These are phyloP conservation scores for Chamaecrista fasciculata DNA, from an alignment of 306 rosid species.

Conservation along the genomic window DNA sequence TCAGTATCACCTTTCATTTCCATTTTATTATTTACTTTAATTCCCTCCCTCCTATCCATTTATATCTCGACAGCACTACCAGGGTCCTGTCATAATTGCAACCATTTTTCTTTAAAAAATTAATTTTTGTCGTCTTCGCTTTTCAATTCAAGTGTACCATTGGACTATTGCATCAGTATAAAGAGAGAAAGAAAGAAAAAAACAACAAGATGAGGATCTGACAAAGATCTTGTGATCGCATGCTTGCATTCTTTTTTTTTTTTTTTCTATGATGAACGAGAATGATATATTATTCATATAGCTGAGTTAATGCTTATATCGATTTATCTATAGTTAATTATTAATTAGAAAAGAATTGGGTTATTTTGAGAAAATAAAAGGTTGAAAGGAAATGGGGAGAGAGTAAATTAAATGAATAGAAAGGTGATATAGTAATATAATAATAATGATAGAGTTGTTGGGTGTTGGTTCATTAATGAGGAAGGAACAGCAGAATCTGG, in stretches of 20 bases:
- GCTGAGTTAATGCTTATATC: not conserved
- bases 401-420: not conserved
- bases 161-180: not conserved
- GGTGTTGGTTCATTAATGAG: not conserved
- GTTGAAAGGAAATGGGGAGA: too few species aligned
- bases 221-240: too few species aligned
- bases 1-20: conserved; percentile 6
- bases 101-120: not conserved
- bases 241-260: too few species aligned
- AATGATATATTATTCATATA: too few species aligned
- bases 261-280: too few species aligned
- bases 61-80: not conserved
- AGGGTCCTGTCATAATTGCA: not conserved
- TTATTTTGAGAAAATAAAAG: too few species aligned
- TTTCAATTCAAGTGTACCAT: not conserved
- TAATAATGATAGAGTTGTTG: not conserved
- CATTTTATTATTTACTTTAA: not conserved
- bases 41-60: conserved; percentile 14
- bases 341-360: too few species aligned
- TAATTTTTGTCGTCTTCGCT: not conserved
- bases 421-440: not conserved
- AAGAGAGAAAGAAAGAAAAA: not conserved
- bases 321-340: not conserved
- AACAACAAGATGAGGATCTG: too few species aligned
- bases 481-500: not conserved